A percentile compares a stretch with the other conserved stretches of the same genome.
Conservation (phyloP, 2,329 filamentous ascomycete genomes). For the Zymoseptoria passerinii region DNA sequence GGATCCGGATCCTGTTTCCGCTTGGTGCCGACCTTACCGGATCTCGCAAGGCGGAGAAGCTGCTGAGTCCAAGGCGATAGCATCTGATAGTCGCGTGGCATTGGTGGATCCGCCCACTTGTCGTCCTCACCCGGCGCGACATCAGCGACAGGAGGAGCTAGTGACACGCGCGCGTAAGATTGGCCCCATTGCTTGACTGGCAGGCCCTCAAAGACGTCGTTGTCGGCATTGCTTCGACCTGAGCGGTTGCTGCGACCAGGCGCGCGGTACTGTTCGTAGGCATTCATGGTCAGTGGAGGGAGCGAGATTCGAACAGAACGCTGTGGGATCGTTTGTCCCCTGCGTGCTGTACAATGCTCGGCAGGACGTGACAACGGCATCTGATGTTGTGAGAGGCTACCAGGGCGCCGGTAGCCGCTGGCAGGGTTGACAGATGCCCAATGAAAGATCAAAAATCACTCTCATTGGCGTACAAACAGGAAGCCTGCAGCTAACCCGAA, state of each 20-base stretch:
- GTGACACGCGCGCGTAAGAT: constrained; percentile 22
- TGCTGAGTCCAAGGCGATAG: constrained; percentile 73
- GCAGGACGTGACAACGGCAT: too few species aligned
- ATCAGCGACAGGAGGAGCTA: constrained; percentile 25
- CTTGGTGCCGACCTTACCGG: constrained; percentile 52
- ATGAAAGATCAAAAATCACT: not conserved
- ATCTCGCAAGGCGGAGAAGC: constrained; percentile 70
- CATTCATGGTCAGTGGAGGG: constrained; percentile 10
- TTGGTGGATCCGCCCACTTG: constrained; percentile 70
- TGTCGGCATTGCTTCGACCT: constrained; percentile 51
- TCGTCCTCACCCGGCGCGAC: constrained; percentile 40
- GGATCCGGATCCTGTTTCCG: constrained; percentile 48
- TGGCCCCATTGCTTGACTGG: constrained; percentile 87
- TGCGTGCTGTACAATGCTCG: too few species aligned
- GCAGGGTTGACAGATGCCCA: not conserved
- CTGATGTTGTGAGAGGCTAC: constrained; percentile 1
- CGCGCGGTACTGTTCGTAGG: constrained; percentile 43
- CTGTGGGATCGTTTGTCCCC: too few species aligned
- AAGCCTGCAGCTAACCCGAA: not conserved
- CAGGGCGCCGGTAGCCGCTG: not conserved
- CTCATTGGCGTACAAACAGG: not conserved
- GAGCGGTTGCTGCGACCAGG: constrained; percentile 51
- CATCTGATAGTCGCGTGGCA: constrained; percentile 78
- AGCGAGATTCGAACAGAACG: not conserved
- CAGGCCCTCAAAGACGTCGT: constrained; percentile 63